A percentile compares a stretch with the other conserved stretches of the same genome.
Conservation (phyloP, 31 red algal species). For the Asparagopsis taxiformis region DNA sequence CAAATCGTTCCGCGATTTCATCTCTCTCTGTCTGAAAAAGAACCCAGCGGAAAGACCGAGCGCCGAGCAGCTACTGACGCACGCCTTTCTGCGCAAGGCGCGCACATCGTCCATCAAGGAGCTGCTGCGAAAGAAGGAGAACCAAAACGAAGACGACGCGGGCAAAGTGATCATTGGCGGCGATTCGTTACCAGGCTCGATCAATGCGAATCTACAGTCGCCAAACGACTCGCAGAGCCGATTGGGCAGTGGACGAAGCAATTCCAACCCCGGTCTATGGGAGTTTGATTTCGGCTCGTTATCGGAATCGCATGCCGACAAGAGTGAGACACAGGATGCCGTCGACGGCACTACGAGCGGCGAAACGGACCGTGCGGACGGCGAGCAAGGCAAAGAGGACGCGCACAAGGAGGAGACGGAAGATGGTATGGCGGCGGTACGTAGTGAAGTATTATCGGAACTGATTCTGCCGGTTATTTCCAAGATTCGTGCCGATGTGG, state of each 20-base stretch:
- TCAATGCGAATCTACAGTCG: slow-evolving; percentile 3
- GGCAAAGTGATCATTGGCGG: slow-evolving; percentile 48
- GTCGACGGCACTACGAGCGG: neutral
- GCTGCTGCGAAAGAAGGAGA: slow-evolving; percentile 24
- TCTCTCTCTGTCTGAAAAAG: slow-evolving; percentile 75
- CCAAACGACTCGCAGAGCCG: neutral
- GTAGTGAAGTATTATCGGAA: slow-evolving; percentile 52
- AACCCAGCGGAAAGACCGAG: slow-evolving; percentile 72
- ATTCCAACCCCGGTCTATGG: slow-evolving; percentile 16
- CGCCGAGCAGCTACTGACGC: slow-evolving; percentile 64
- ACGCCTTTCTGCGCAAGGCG: slow-evolving; percentile 73
- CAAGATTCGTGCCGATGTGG: slow-evolving; percentile 62
- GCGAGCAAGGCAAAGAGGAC: neutral
- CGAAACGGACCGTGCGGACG: neutral
- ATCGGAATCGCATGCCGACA: slow-evolving; percentile 11
- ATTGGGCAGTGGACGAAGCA: neutral
- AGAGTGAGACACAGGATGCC: slow-evolving; percentile 3
- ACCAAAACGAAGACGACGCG: neutral
- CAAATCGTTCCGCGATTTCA: slow-evolving; percentile 74
- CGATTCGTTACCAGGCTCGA: slow-evolving; percentile 28
- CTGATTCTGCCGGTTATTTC: slow-evolving; percentile 76
- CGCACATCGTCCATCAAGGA: slow-evolving; percentile 51
- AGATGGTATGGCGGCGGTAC: neutral
- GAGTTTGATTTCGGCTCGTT: slow-evolving; percentile 58
- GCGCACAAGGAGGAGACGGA: neutral